phyloP scores from a whole-genome alignment of 148 eudicot species.

The Amaranthus cruentus region DNA sequence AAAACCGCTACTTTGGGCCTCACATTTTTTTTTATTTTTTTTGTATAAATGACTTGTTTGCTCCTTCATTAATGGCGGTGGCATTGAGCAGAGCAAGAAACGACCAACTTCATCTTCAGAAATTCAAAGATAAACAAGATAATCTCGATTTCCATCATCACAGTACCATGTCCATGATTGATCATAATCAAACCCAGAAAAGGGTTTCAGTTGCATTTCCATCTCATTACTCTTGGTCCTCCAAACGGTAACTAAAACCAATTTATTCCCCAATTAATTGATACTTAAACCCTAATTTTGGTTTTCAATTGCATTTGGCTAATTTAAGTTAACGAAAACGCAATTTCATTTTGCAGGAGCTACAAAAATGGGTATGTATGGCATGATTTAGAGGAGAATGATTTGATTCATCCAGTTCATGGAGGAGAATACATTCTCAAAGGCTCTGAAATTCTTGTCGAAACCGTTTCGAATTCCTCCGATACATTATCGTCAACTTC shows the following conservation, averaged over 20 bases:
- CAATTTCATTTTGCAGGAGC: conserved; percentile 42
- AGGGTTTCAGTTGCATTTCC: conserved; percentile 43
- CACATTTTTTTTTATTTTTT: too few species aligned
- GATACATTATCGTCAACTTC: conserved; percentile 38
- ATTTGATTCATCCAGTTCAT: conserved; percentile 78
- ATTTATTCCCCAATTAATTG: not conserved
- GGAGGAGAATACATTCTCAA: conserved; percentile 84
- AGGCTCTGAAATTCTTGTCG: conserved; percentile 65
- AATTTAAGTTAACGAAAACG: not conserved
- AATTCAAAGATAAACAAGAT: conserved; percentile 30
- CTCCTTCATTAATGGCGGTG: conserved; percentile 29
- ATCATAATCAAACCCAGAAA: not conserved
- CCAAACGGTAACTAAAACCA: conserved; percentile 47
- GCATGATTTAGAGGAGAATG: conserved; percentile 75
- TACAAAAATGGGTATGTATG: conserved; percentile 88
- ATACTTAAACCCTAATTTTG: not conserved
- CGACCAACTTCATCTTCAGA: conserved; percentile 25
- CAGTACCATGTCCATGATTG: not conserved
- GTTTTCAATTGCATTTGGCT: not conserved
- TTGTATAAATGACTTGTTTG: conserved; percentile 43
- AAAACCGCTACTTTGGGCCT: too few species aligned
- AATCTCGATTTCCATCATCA: too few species aligned
- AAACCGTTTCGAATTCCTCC: conserved; percentile 26
- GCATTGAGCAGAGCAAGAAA: conserved; percentile 31
- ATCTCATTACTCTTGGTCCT: conserved; percentile 73